Evolutionary conservation across 163 green algal genomes (phyloP), one percentile per base, ranked within the genome.

Genomic region (Smithsoniella earleae): DNA sequence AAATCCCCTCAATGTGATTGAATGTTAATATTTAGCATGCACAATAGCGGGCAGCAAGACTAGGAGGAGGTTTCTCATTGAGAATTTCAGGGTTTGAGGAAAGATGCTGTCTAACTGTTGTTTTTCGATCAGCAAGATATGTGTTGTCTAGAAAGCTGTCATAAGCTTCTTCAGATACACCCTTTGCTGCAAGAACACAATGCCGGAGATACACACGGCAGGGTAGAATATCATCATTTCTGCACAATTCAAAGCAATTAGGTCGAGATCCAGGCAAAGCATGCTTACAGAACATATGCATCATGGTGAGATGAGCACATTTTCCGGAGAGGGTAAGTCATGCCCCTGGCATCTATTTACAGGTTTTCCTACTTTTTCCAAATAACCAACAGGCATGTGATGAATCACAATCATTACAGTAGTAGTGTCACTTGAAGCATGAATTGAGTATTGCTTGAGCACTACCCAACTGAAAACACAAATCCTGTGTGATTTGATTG

Each of bases 191-290:
- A 55, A 95, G 74, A 22, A 89, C 81, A 76, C 90, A 97, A 82
- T 97, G 91, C 2, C 91, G 81, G 46, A 95, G 64, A 75, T 97
- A 97, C 10, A 86, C 77, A 1, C 90, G 80, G 74, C 91, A 97
- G 1, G 91, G 91, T 66, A 96, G 79, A 13, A 95, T 80, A 64
- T 92, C 82, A 54, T 89, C 81, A 2, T 83, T 81, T 80, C 80
- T 76, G 3, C 18, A 45, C 2, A 46, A n/a, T n/a, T n/a, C n/a
- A n/a, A n/a, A 33, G 2, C 52, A 66, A n/a, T n/a, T n/a, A n/a
- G n/a, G n/a, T n/a, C n/a, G n/a, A n/a, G n/a, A n/a, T n/a, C n/a
- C n/a, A n/a, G n/a, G n/a, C n/a, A 22, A 49, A 49, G 40, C 13
- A 22, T 49, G 40, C 10, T 22, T 49, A 10, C 13, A 13, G 10